A percentile compares a stretch with the other conserved stretches of the same genome.
Evolutionary conservation across 2,329 filamentous ascomycete genomes (phyloP).

Genomic region (Teratosphaeria epicoccoides): DNA sequence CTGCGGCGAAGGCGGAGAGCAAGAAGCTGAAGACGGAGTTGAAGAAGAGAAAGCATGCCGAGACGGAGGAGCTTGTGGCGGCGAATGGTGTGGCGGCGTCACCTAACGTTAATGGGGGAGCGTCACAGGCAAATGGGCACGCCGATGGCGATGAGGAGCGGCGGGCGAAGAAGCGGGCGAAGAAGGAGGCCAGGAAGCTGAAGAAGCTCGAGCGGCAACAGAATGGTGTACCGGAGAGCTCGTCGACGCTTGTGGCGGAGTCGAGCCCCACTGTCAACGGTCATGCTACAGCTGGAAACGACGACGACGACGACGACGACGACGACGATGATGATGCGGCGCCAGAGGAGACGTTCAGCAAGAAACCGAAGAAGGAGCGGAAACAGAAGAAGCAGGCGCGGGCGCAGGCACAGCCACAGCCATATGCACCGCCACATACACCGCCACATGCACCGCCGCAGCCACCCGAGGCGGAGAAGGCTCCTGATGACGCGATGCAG

Average conservation of each 20-base stretch:
- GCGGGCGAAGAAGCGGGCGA: constrained; percentile 15
- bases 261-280: neutral
- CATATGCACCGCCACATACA: too few relatives aligned
- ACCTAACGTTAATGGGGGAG: constrained; percentile 5
- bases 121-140: constrained; percentile 1
- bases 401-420: too few relatives aligned
- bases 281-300: neutral
- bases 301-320: too few relatives aligned
- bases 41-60: constrained; percentile 22
- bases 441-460: too few relatives aligned
- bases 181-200: constrained; percentile 10
- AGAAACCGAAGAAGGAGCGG: constrained; percentile 2
- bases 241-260: neutral
- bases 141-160: constrained; percentile 11
- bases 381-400: constrained; percentile 10
- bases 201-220: constrained; percentile 4
- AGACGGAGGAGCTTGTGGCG: constrained; percentile 4
- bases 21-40: constrained; percentile 24
- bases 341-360: neutral
- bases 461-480: constrained; percentile 5
- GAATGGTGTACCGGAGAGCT: neutral
- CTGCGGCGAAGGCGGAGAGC: constrained; percentile 11
- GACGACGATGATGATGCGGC: too few relatives aligned
- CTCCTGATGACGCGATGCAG: constrained; percentile 10
- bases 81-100: constrained; percentile 3